These are phyloP conservation scores for Aspergillus oerlinghausenensis DNA, from an alignment of 2,329 filamentous ascomycete species.

Conservation along the genomic window DNA sequence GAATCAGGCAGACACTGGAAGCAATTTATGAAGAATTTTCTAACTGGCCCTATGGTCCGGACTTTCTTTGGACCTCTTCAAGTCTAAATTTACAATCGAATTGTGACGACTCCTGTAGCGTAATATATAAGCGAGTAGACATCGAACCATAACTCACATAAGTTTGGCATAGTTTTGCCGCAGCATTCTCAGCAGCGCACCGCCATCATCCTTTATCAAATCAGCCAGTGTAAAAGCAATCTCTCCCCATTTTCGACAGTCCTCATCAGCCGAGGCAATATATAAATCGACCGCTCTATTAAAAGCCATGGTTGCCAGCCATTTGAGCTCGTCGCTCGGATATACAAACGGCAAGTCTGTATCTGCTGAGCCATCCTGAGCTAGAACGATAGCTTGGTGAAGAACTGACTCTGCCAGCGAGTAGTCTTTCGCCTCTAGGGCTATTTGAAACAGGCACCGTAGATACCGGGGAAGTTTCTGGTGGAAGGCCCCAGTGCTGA, in stretches of 20 bases:
- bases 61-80: background rate
- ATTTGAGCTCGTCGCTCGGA: constrained; percentile 53
- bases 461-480: constrained; percentile 69
- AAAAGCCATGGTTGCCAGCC: constrained; percentile 52
- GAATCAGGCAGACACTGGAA: background rate
- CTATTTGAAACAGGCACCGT: constrained; percentile 68
- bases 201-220: constrained; percentile 18
- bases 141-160: constrained; percentile 10
- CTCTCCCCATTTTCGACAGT: constrained; percentile 33
- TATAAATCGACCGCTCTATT: constrained; percentile 55
- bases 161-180: constrained; percentile 25
- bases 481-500: constrained; percentile 20
- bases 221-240: constrained; percentile 34
- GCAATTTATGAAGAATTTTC: background rate
- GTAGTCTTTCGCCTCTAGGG: constrained; percentile 39
- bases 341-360: constrained; percentile 29
- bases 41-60: background rate
- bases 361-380: background rate
- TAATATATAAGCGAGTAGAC: background rate
- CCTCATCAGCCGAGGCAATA: constrained; percentile 23
- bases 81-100: background rate
- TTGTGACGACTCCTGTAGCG: background rate
- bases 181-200: constrained; percentile 21
- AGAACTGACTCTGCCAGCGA: constrained; percentile 31
- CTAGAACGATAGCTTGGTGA: constrained; percentile 28